phyloP scores from a whole-genome alignment of 305 asterid genomes.

The Rubia tinctorum region DNA sequence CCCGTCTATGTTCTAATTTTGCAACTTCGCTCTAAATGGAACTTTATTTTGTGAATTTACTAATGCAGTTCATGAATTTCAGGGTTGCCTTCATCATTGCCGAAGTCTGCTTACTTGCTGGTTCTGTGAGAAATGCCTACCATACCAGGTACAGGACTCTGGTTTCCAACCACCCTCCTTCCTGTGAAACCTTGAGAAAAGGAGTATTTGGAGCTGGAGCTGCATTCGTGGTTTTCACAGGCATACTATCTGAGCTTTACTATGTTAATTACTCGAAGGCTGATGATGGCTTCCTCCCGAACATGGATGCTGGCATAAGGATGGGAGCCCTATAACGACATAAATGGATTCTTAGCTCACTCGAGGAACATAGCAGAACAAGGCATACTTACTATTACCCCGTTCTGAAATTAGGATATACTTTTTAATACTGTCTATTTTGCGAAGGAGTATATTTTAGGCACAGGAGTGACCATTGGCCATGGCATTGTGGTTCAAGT shows the following conservation, averaged over 20 bases:
- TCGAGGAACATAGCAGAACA: neutral
- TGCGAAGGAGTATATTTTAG: neutral
- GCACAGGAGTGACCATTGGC: neutral
- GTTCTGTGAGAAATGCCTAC: conserved; percentile 70
- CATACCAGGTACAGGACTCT: conserved; percentile 66
- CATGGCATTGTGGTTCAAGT: neutral
- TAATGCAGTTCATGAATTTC: conserved; percentile 14
- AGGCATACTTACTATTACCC: neutral
- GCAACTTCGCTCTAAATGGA: neutral
- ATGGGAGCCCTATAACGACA: conserved; percentile 43
- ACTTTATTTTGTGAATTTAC: neutral
- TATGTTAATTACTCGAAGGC: conserved; percentile 65
- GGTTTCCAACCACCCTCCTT: conserved; percentile 43
- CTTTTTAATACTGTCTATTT: neutral
- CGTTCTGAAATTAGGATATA: neutral
- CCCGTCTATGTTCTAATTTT: neutral
- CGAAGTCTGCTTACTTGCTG: conserved; percentile 76
- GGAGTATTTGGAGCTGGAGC: conserved; percentile 92
- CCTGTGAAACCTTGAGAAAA: conserved; percentile 76
- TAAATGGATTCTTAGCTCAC: neutral
- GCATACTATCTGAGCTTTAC: conserved; percentile 61
- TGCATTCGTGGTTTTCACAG: conserved; percentile 70
- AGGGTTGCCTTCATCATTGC: conserved; percentile 73
- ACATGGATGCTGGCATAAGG: conserved; percentile 54
- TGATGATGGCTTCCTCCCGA: conserved; percentile 31